Evolutionary conservation across 2,329 filamentous ascomycete species (phyloP).

Genomic region (Leptographium radiaticola): DNA sequence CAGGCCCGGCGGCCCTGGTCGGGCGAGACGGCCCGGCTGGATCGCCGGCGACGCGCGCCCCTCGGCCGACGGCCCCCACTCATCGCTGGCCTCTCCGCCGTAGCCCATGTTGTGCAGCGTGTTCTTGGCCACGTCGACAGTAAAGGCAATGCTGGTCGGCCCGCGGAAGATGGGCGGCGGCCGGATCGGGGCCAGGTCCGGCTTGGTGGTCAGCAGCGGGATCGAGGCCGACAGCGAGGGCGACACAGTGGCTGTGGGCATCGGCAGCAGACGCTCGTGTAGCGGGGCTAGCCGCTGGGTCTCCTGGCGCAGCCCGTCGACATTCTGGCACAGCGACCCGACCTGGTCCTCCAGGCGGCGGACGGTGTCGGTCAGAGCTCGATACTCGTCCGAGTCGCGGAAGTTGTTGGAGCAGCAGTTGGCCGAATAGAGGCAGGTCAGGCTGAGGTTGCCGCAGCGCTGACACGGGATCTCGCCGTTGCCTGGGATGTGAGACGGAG

Average conservation of each 20-base stretch:
- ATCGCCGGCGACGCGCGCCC: conserved; percentile 20
- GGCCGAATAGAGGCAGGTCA: conserved; percentile 20
- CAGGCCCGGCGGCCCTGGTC: too few species aligned
- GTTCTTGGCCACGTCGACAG: conserved; percentile 72
- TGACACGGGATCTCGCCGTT: conserved; percentile 57
- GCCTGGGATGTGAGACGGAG: conserved; percentile 11
- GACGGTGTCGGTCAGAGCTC: conserved; percentile 64
- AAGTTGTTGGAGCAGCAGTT: conserved; percentile 28
- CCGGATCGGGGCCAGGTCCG: conserved; percentile 34
- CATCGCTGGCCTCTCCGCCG: conserved; percentile 48
- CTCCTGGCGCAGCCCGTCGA: conserved; percentile 53
- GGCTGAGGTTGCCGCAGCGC: conserved; percentile 54
- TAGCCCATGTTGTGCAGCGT: conserved; percentile 88
- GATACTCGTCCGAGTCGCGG: conserved; percentile 58
- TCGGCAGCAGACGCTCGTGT: conserved; percentile 26
- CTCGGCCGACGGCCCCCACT: conserved; percentile 29
- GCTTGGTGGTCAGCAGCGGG: conserved; percentile 25
- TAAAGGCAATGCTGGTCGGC: conserved; percentile 75
- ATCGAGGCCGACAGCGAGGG: conserved; percentile 29
- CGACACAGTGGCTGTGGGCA: conserved; percentile 24
- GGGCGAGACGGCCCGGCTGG: conserved; percentile 1
- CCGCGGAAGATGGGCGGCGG: conserved; percentile 51
- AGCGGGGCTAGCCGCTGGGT: conserved; percentile 30
- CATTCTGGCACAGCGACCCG: conserved; percentile 57
- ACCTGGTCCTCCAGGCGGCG: conserved; percentile 71